Base-by-base conservation (phyloP, 192 early-diverging fungal species). In the Rhizoclosmatium globosum region DNA sequence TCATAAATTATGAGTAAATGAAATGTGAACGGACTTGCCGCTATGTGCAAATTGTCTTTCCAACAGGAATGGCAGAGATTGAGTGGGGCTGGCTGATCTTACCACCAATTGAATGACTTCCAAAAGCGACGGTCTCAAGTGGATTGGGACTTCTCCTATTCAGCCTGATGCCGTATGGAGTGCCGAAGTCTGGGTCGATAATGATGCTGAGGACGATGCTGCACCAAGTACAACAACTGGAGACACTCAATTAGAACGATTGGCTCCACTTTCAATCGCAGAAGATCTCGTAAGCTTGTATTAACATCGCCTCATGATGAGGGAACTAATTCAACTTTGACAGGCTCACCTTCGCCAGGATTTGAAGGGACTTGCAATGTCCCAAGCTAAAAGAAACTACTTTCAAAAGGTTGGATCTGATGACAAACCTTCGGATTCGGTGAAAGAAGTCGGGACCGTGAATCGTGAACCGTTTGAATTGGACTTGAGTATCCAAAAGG, bases 261-360 rank as follows among this genome's bases (percentile, higher is more conserved):
- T 58, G 0, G 31, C 56, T 11, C 45, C 70, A 3, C 6, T 6
- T 9, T 13, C 70, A n/a, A 4, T 74, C 19, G 72, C 59, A 31
- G 17, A 59, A 19, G 72, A 74, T 4, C 57, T 74, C 39, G 72
- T 74, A 39, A 11, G 72, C 31, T 11, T 19, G 19, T 41, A n/a
- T 71, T 71, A 13, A 56, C n/a, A 56, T 64, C 61, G 6, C 4
- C 4, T 50, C 3, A n/a, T 48, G 48, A 57, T 3, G 13, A 23
- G 47, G 4, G 48, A 57, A 11, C n/a, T n/a, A n/a, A n/a, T n/a
- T 31, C n/a, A 6, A 3, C 21, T 46, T 39, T 9, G 21, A 3
- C 39, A 71, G 70, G 72, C 57, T 19, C 17, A 61, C 53, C 58
- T 74, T 4, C 72, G 72, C 38, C 3, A 41, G 17, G 72, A 74